Evolutionary conservation across 1,284 basidiomycete species (phyloP), one percentile per base, ranked within the genome.

Genomic region (Pseudozyma sp.): DNA sequence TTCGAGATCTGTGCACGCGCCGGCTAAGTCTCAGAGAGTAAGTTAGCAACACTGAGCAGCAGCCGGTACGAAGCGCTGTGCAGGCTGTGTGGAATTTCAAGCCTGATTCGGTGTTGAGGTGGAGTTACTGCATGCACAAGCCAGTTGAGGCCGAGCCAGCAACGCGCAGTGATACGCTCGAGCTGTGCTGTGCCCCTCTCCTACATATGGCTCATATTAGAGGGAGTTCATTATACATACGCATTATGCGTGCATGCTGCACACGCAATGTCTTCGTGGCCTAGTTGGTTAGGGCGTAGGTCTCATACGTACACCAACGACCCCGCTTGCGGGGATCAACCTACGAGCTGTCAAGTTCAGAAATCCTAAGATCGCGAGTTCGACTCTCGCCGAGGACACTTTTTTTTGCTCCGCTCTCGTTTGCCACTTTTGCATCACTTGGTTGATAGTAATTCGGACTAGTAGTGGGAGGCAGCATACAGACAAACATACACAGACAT

Each of bases 281-380:
- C 68, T 70, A 70, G 68, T 70, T 70, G 68, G 68, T 70, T 70
- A 70, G 68, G 68, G 68, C 68, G 68, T 70, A 65, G 68, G 68
- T 70, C 68, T 70, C 68, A 70, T 70, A 70, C 62, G 51, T 34
- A 45, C 40, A 59, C 48, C 61, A 70, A 57, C 67, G 67, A 70
- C 64, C 67, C 61, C 64, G 67, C 54, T 34, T 5, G 52, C 61
- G 59, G 58, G 68, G 58, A 47, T 55, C 51, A 51, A 65, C 68
- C 68, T 70, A 70, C 68, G 51, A 58, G 52, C 58, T 21, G 47
- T 5, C 19, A 19, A 43, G 61, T 51, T 70, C 43, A 58, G 68
- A 58, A 44, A 73, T 73, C 65, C 66, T 64, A 73, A 73, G 70
- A 69, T 73, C 70, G 55, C 54, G 70, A 73, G 70, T 73, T 73